Evolutionary conservation across 495 filamentous ascomycete species (phyloP), one percentile per base, ranked within the genome.

Genomic region (Xylaria telfairii): DNA sequence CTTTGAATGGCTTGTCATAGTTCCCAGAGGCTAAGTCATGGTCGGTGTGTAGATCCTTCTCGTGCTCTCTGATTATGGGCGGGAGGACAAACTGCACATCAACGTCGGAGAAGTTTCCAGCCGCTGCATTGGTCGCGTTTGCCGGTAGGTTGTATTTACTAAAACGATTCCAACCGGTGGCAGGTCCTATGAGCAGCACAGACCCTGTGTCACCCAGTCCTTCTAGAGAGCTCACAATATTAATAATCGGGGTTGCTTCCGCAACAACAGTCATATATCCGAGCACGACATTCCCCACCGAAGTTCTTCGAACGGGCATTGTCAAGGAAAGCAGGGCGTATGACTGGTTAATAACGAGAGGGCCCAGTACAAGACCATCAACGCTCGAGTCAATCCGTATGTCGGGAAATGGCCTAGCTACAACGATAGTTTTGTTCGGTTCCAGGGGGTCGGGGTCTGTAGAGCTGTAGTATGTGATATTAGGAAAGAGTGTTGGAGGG

Each of bases 281-380:
- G 15, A 96, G 85, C 4, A 92, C 87, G 65, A 90, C 87, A 19
- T 79, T 79, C 49, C 73, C 67, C 12, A 85, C 87, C 3, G 83
- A 83, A 72, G 90, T 90, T 68, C 90, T 88, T 66, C 92, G 84
- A 37, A 96, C 87, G 0, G 93, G 92, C 24, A 93, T 74, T 2
- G 93, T 95, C 67, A 96, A 77, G 30, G 93, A 96, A n/a, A 95
- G 70, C n/a, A 96, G 75, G n/a, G 90, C 89, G 60, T 89, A 92
- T 0, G 87, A 88, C 19, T 83, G 77, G 75, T 96, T 95, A 67
- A 94, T 76, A 28, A 82, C 79, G 51, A 90, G 79, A 0, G 93
- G 93, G 0, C 93, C 93, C 1, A 94, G 77, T 7, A 96, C 75
- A 12, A 96, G 78, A 4, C 87, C 84, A 70, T 75, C 80, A 81